Evolutionary conservation across 2,329 filamentous ascomycete species (phyloP), one percentile per base, ranked within the genome.

Genomic region (Aspergillus sp.): DNA sequence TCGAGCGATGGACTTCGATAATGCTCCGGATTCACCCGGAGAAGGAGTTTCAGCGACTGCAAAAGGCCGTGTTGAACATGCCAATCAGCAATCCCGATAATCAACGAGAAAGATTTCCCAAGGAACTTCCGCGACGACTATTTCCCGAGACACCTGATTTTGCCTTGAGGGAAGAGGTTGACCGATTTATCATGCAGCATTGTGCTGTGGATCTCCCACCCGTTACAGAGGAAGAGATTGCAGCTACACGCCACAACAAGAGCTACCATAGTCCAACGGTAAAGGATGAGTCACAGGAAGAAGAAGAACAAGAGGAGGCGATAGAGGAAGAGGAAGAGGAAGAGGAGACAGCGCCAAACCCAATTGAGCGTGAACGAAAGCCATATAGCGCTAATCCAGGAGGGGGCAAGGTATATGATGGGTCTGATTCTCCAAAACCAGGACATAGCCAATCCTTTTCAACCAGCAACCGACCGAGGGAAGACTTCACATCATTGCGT

Each of bases 21-120:
- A 78, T 87, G 63, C 83, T 91, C 34, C 78, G 81, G 52, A 85
- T 87, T 1, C 82, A 88, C 53, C 89, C 89, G 0, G 82, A 88
- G 36, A 75, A 80, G 41, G 88, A 94, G 64, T 83, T 81, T 48
- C 75, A 78, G 38, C 80, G 89, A 7, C 72, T 95, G 4, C 74
- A 80, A 39, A 81, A 78, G 48, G 79, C 88, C 26, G 78, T 90
- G 3, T 65, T 80, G 3, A 77, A 83, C 40, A 79, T 90, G 65
- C 85, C 87, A 0, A 85, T 94, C 56, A 81, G 64, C 57, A 80
- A 83, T 46, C 74, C 81, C 0, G 76, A 82, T 40, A 78, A 84
- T 42, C 78, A 75, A 52, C 80, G 78, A 7, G 86, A 90, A 64
- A 75, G 85, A 2, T 83, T 94, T 46, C 89, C 88, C 0, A 88